Base-by-base conservation (phyloP, 495 filamentous ascomycete species). In the Neurospora sp. region DNA sequence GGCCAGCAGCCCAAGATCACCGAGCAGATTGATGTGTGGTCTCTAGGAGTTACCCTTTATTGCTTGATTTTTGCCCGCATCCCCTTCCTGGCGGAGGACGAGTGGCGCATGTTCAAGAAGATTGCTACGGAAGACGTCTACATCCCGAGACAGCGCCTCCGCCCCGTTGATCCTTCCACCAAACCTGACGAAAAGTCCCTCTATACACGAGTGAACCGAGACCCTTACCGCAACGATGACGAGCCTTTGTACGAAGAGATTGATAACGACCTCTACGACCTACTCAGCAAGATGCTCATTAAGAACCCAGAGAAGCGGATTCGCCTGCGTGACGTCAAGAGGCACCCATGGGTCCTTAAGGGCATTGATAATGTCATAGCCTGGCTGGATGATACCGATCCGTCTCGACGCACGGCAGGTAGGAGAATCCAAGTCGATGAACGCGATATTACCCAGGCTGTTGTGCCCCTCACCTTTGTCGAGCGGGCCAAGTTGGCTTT, bases 341-440 rank as follows among this genome's bases (percentile, higher is more conserved):
- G 91, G 72, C 96, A 99, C 77, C 91, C 92, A n/a, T 99, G 96
- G 94, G 91, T 97, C 41, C 85, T 94, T n/a, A 81, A 90, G 66
- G 95, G 91, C 59, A 88, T 99, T 66, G 83, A 87, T 39, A 91
- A 97, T 75, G 88, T 91, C 59, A 83, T 88, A 31, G 83, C 85
- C 4, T 99, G 96, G 96, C 88, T 98, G 18, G 94, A 98, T 76
- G 93, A 97, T 72, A 97, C 93, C 7, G 96, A 99, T 79, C 94
- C 95, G 7, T 90, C 87, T 31, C 87, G 90, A 38, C 91, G 91
- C 73, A 92, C 90, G 73, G 90, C 94, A 71, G 94, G 94, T 74
- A 91, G 93, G 82, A 93, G 90, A 83, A 98, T 99, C 76, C 92
- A 97, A 79, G 92, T 99, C 69, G 94, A 96, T 16, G 92, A 91